Evolutionary conservation across 2,329 filamentous ascomycete species (phyloP), one percentile per base, ranked within the genome.

Genomic region (Cladophialophora yegresii): DNA sequence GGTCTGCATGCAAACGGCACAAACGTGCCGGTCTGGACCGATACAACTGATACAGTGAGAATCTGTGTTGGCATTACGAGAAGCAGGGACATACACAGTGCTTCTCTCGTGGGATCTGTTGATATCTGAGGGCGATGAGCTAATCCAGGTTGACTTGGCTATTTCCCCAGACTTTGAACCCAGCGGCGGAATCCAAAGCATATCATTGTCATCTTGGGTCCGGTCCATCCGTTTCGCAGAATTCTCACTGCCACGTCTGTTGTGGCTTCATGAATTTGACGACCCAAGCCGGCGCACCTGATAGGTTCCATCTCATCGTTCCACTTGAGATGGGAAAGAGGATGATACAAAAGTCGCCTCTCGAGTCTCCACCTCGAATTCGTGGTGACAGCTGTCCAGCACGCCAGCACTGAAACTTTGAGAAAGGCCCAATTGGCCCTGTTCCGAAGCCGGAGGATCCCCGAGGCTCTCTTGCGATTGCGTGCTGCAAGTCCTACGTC

Each of bases 61-160:
- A 30, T 54, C 5, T 10, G 28, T 20, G 28, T 54, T 54, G 51
- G 51, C 51, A 54, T 54, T 54, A 54, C 51, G 51, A 54, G 28
- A 30, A 54, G n/a, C 28, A 54, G 33, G 22, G 51, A 54, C 51
- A 54, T n/a, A 20, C 47, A 23, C 26, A 28, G 26, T 3, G 1
- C 36, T n/a, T 43, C 36, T 16, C n/a, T 43, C 13, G 4, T 43
- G 10, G 47, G 12, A 20, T 50, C 20, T 13, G 10, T 13, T 16
- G n/a, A 7, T 26, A 22, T 6, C 13, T 47, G 2, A 10, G 8
- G 47, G 9, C 9, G 47, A 50, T 50, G 47, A 28, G 7, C 20
- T 50, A 28, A 50, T 50, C 47, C 20, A 12, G n/a, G 47, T 22
- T 26, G n/a, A 26, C 36, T 43, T 43, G 36, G 36, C 36, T 20